phyloP scores from a whole-genome alignment of 2,329 filamentous ascomycete species.

The Colletotrichum liaoningense region DNA sequence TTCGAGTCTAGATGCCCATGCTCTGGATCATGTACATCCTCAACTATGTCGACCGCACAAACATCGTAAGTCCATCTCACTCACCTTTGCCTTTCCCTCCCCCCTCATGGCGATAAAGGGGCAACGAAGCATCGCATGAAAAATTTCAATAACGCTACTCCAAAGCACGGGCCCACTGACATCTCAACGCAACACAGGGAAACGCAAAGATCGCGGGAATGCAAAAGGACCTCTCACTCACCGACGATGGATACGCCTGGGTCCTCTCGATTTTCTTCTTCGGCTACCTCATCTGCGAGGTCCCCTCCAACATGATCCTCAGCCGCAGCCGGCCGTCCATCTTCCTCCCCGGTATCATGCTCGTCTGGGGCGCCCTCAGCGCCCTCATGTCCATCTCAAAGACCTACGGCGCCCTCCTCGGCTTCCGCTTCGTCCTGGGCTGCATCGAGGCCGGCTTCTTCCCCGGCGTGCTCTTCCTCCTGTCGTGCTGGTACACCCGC shows the following conservation, averaged over 20 bases:
- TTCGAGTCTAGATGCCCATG: not conserved
- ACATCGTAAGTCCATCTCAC: conserved; percentile 39
- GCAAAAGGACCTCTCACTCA: conserved; percentile 56
- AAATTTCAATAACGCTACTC: not conserved
- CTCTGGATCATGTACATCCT: conserved; percentile 41
- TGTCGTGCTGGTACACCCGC: conserved; percentile 67
- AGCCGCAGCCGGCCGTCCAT: conserved; percentile 59
- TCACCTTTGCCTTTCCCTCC: not conserved
- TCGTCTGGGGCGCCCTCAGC: conserved; percentile 57
- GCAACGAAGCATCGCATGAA: not conserved
- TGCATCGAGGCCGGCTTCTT: conserved; percentile 63
- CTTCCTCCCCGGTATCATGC: conserved; percentile 64
- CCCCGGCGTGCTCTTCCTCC: conserved; percentile 61
- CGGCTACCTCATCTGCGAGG: conserved; percentile 63
- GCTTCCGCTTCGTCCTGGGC: conserved; percentile 58
- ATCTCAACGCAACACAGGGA: conserved; percentile 41
- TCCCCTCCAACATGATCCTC: conserved; percentile 66
- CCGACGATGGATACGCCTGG: conserved; percentile 61
- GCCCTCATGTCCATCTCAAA: conserved; percentile 62
- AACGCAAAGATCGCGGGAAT: conserved; percentile 65
- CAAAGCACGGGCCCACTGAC: conserved; percentile 3
- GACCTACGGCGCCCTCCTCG: conserved; percentile 59
- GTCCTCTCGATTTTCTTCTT: conserved; percentile 66
- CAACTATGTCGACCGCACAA: conserved; percentile 43
- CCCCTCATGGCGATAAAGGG: not conserved